Conservation (phyloP, 306 rosid species). For the Cercis canadensis region DNA sequence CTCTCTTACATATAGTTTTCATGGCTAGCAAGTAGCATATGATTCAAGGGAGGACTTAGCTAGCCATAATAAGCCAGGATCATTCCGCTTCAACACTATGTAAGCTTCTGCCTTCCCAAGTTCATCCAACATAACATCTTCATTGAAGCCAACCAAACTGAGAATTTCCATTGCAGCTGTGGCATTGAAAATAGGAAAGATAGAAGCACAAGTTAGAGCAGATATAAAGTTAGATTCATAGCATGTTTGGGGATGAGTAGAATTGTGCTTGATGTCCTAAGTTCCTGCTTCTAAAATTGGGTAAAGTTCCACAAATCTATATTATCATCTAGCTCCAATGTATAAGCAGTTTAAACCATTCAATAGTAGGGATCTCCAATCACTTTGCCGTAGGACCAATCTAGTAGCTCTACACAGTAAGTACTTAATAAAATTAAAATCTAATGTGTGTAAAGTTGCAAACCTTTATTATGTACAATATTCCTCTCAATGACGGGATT, state of each 20-base stretch:
- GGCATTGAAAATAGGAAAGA: conserved; percentile 7
- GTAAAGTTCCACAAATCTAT: too few relatives aligned
- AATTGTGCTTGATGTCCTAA: too few relatives aligned
- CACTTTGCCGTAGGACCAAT: background rate
- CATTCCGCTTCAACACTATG: conserved; percentile 84
- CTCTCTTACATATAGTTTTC: conserved; percentile 8
- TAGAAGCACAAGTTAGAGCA: conserved; percentile 9
- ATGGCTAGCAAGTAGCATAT: conserved; percentile 43
- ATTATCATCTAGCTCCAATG: too few relatives aligned
- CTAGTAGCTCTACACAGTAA: conserved; percentile 7
- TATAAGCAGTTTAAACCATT: background rate
- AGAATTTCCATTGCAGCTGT: conserved; percentile 91
- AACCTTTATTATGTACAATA: conserved; percentile 73
- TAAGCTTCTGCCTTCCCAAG: conserved; percentile 74
- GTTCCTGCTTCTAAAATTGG: too few relatives aligned
- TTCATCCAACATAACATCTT: conserved; percentile 66
- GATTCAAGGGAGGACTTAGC: conserved; percentile 89
- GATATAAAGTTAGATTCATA: background rate
- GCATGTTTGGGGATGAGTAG: too few relatives aligned
- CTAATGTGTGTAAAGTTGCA: conserved; percentile 31
- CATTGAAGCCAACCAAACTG: conserved; percentile 69
- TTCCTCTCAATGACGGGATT: conserved; percentile 77
- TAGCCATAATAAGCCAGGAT: conserved; percentile 93
- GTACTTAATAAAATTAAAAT: conserved; percentile 23
- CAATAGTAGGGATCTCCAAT: background rate